A percentile compares a stretch with the other conserved stretches of the same genome.
Conservation (phyloP, 768 basidiomycete genomes). For the Trichaptum fuscoviolaceum region DNA sequence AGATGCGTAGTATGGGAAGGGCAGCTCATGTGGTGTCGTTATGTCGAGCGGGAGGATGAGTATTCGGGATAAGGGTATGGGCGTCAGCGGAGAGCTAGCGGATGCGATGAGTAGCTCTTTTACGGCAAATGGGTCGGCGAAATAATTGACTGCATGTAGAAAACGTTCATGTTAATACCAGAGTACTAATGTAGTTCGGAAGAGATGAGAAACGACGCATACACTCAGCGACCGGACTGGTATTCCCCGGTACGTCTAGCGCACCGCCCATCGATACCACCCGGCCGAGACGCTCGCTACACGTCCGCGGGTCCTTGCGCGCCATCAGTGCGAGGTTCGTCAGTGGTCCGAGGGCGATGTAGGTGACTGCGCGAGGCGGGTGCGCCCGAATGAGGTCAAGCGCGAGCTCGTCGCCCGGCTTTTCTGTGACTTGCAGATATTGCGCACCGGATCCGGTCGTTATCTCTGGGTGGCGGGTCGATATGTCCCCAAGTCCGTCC, state of each 20-base stretch:
- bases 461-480: slow-evolving; percentile 61
- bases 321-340: slow-evolving; percentile 75
- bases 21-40: slow-evolving; percentile 73
- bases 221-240: slow-evolving; percentile 81
- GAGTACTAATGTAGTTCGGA: not conserved
- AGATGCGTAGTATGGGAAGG: slow-evolving; percentile 57
- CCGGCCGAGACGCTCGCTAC: slow-evolving; percentile 60
- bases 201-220: slow-evolving; percentile 22
- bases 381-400: slow-evolving; percentile 48
- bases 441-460: slow-evolving; percentile 34
- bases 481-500: slow-evolving; percentile 64
- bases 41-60: slow-evolving; percentile 75
- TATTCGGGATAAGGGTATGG: slow-evolving; percentile 60
- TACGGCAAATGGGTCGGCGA: slow-evolving; percentile 83
- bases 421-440: slow-evolving; percentile 41
- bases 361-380: slow-evolving; percentile 54
- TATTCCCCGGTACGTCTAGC: slow-evolving; percentile 87
- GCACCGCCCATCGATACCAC: slow-evolving; percentile 93
- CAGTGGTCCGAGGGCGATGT: slow-evolving; percentile 69
- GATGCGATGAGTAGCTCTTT: slow-evolving; percentile 45
- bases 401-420: slow-evolving; percentile 48
- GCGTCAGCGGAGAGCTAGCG: slow-evolving; percentile 25
- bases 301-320: slow-evolving; percentile 44
- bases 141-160: slow-evolving; percentile 63
- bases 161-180: not conserved